Base-by-base conservation (phyloP, 2,329 filamentous ascomycete genomes). In the Paraphoma sp. region DNA sequence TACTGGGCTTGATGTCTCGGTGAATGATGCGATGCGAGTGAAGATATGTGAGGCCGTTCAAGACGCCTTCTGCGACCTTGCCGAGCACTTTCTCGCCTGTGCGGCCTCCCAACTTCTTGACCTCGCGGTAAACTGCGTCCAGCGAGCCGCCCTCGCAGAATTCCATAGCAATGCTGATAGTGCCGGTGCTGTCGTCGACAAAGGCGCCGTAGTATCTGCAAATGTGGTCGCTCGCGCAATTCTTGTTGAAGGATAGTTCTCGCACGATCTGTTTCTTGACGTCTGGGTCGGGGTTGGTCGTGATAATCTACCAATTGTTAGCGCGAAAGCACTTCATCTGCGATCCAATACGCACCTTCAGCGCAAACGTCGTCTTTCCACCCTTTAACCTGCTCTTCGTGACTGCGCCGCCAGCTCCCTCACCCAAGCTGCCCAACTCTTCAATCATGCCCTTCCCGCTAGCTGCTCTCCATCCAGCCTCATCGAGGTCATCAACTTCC, bases 161-260 rank as follows among this genome's bases (percentile, higher is more conserved):
- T 76, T 99, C 95, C 95, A 99, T 99, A 54, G 93, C 93, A 72
- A 99, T 99, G 46, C 92, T 97, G 65, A 99, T 98, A 46, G 94
- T 98, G 48, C 93, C 92, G 9, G 92, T 96, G n/a, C 92, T 90
- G 56, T 95, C 91, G 74, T 99, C 94, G 75, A 96, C 92, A 75
- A 98, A 99, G 41, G 94, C 94, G 62, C 95, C 95, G 71, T 97
- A 99, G 80, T 99, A 99, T 62, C 90, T 88, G 79, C 95, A 99
- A 70, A 99, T 99, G 76, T 98, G 93, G 57, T 95, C 90, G 4
- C 93, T 97, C 6, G 92, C 93, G 75, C 95, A 98, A 65, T 93
- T 92, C 79, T 97, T 97, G 84, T 99, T 99, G 84, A 98, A 99
- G 60, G 91, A 92, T 51, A 99, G 84, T 77, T 99, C 95, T 72